Evolutionary conservation across 257 asterid species (phyloP), one percentile per base, ranked within the genome.

Genomic region (Plantago ovata): DNA sequence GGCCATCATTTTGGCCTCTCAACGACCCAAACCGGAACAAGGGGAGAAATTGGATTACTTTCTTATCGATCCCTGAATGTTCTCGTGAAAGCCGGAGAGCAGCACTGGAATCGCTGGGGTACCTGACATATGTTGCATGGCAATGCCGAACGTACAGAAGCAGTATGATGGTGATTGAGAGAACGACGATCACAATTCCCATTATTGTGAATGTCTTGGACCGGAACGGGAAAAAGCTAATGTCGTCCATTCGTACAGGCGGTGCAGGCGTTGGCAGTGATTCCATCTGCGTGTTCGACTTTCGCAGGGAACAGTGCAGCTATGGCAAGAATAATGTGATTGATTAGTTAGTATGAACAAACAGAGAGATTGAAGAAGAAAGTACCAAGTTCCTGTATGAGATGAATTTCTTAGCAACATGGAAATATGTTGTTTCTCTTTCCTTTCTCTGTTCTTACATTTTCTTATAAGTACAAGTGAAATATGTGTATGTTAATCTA

Each of bases 61-160:
- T 53, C 56, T 46, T 40, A 15, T 74, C 68, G 39, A 70, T 50
- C 3, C 80, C 76, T 1, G 76, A 74, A 49, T 81, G 75, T 9
- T 64, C 72, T 44, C 80, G 57, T 7, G 83, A 11, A 0, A 62
- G 47, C 7, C 15, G 54, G 49, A 12, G 21, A 3, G 57, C 66
- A 3, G 57, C 66, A 16, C 65, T 49, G 36, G 67, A 42, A 19
- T 20, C 45, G 48, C 10, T 13, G 22, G 38, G 18, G 0, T 20
- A 23, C 0, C 22, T 23, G 9, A 53, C 72, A n/a, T 14, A 18
- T 1, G 14, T 33, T 2, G 46, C 9, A 18, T 70, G 70, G 57
- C 95, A 86, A 41, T 84, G 85, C 64, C 76, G 81, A 13, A 75
- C 77, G 49, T 86, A 84, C 13, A 86, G 69, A 2, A 86, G 82